Evolutionary conservation across 2,329 filamentous ascomycete genomes (phyloP).

Genomic region (Trichoderma atroviride): DNA sequence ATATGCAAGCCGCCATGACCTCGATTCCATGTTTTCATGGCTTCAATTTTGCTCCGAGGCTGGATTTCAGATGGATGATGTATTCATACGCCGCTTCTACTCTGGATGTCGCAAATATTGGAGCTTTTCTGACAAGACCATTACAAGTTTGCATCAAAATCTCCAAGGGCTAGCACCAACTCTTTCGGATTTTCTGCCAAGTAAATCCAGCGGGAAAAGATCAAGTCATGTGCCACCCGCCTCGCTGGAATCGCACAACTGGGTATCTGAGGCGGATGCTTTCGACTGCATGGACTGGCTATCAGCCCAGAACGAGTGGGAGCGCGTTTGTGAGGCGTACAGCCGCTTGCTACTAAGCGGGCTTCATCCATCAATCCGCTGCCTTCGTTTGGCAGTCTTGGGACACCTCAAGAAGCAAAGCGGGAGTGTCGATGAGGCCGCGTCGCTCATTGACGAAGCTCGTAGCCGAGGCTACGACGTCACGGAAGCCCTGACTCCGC

Average conservation of each 20-base stretch:
- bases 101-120: constrained; percentile 40
- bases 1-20: constrained; percentile 37
- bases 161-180: constrained; percentile 7
- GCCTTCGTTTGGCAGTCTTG: constrained; percentile 52
- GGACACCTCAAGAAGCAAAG: constrained; percentile 44
- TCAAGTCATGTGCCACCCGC: not conserved
- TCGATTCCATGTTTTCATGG: constrained; percentile 37
- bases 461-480: constrained; percentile 47
- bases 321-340: constrained; percentile 44
- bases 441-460: constrained; percentile 45
- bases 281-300: constrained; percentile 25
- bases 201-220: not conserved
- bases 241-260: not conserved
- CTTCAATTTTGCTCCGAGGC: constrained; percentile 38
- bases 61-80: constrained; percentile 36
- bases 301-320: constrained; percentile 35
- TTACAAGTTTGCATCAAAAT: constrained; percentile 27
- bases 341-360: constrained; percentile 39
- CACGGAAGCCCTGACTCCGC: constrained; percentile 43
- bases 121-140: constrained; percentile 39
- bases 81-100: constrained; percentile 36
- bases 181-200: not conserved
- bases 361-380: constrained; percentile 44
- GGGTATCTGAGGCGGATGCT: constrained; percentile 22
- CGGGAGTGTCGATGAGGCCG: constrained; percentile 38